phyloP scores from a whole-genome alignment of 768 basidiomycete genomes.

The Gyrodon lividus region DNA sequence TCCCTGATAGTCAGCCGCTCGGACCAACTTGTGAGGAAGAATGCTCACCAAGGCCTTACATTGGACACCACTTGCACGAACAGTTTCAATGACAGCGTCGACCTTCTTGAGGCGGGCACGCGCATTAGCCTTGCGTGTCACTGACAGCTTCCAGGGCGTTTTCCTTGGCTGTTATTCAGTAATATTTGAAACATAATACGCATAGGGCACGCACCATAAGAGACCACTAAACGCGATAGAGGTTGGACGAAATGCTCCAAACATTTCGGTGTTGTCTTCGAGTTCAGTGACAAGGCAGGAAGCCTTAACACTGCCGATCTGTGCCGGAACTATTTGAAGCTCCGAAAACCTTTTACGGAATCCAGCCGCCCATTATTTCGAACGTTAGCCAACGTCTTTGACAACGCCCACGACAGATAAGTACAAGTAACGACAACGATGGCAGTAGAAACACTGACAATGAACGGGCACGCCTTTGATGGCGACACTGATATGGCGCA shows the following conservation, averaged over 20 bases:
- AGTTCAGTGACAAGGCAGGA: background rate
- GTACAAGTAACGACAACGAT: constrained; percentile 33
- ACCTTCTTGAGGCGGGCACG: constrained; percentile 88
- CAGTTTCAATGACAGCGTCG: constrained; percentile 89
- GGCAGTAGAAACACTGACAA: constrained; percentile 45
- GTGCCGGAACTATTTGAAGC: constrained; percentile 26
- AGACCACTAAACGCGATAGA: constrained; percentile 71
- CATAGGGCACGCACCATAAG: constrained; percentile 61
- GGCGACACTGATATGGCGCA: constrained; percentile 42
- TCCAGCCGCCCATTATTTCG: background rate
- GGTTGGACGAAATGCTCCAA: constrained; percentile 81
- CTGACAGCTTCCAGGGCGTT: constrained; percentile 88
- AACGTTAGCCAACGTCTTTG: constrained; percentile 10
- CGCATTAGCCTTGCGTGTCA: constrained; percentile 90
- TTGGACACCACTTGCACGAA: constrained; percentile 77
- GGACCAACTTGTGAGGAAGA: background rate
- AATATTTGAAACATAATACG: background rate
- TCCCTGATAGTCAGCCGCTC: background rate
- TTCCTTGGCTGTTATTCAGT: constrained; percentile 59
- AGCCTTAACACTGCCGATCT: constrained; percentile 17
- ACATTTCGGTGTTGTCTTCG: constrained; percentile 48
- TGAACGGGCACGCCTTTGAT: constrained; percentile 44
- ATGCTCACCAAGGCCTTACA: constrained; percentile 71
- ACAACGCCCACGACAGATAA: constrained; percentile 21
- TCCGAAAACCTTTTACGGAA: constrained; percentile 19